Percentiles rank a stretch among this genome's conserved stretches.
These are phyloP conservation scores for Aegilops longissima DNA, from an alignment of 176 grass and related monocot species.

Conservation along the genomic window DNA sequence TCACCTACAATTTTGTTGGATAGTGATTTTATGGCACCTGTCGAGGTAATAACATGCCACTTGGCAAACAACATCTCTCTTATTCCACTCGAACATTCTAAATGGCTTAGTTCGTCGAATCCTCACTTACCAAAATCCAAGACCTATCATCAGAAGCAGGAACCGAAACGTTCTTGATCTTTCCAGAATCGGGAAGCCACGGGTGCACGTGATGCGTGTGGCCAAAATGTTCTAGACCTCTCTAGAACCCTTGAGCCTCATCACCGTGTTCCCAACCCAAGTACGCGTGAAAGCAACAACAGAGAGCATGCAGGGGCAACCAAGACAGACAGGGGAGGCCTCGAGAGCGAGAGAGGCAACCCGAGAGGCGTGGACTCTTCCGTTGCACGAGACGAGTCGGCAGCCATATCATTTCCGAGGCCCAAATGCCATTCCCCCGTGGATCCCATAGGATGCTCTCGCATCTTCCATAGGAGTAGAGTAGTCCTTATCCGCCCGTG, in stretches of 20 bases:
- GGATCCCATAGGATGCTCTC: slow-evolving; percentile 14
- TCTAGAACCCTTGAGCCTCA: not conserved
- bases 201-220: not conserved
- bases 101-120: too few species aligned
- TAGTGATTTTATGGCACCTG: not conserved
- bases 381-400: not conserved
- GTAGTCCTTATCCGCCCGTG: not conserved
- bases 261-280: not conserved
- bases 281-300: slow-evolving; percentile 1
- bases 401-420: not conserved
- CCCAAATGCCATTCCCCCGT: slow-evolving; percentile 32
- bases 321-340: not conserved
- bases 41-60: not conserved
- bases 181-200: not conserved
- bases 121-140: not conserved
- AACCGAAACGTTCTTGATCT: not conserved
- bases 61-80: not conserved
- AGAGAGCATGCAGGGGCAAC: not conserved
- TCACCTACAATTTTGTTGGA: not conserved
- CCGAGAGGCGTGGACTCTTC: slow-evolving; percentile 23
- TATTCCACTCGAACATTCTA: too few species aligned
- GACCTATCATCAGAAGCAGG: too few species aligned
- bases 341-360: not conserved
- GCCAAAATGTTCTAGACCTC: not conserved
- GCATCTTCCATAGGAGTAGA: not conserved